These are phyloP conservation scores for Filosporella fistucella DNA, from an alignment of 495 filamentous ascomycete species.

Conservation along the genomic window DNA sequence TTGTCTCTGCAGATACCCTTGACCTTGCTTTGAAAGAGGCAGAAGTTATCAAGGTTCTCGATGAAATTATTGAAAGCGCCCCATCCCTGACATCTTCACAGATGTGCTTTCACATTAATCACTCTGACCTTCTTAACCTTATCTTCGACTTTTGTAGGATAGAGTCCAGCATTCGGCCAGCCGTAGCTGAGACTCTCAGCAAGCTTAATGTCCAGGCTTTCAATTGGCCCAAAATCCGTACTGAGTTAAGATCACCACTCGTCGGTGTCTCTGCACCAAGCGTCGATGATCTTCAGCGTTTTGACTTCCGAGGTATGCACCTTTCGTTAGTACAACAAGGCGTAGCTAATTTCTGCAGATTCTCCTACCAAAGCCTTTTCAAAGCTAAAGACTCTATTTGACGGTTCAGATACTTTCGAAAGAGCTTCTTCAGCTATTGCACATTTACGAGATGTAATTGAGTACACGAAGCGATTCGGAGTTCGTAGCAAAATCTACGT, in stretches of 20 bases:
- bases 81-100: constrained; percentile 62
- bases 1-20: constrained; percentile 70
- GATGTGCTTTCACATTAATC: constrained; percentile 92
- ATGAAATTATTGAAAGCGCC: constrained; percentile 83
- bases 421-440: constrained; percentile 67
- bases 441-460: constrained; percentile 70
- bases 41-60: constrained; percentile 89
- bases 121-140: constrained; percentile 75
- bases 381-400: constrained; percentile 68
- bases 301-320: constrained; percentile 77
- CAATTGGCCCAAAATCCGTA: constrained; percentile 80
- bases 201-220: constrained; percentile 80
- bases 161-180: constrained; percentile 56
- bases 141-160: constrained; percentile 89
- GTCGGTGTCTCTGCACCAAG: constrained; percentile 85
- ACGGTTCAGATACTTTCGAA: constrained; percentile 63
- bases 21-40: constrained; percentile 91
- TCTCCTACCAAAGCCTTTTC: constrained; percentile 67
- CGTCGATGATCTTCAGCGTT: constrained; percentile 82
- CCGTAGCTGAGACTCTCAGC: constrained; percentile 79
- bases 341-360: constrained; percentile 36
- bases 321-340: neutral
- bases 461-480: constrained; percentile 69
- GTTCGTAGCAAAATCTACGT: constrained; percentile 78
- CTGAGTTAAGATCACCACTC: constrained; percentile 73